These are phyloP conservation scores for Jatropha multifida DNA, from an alignment of 441 rosid species.

Conservation along the genomic window DNA sequence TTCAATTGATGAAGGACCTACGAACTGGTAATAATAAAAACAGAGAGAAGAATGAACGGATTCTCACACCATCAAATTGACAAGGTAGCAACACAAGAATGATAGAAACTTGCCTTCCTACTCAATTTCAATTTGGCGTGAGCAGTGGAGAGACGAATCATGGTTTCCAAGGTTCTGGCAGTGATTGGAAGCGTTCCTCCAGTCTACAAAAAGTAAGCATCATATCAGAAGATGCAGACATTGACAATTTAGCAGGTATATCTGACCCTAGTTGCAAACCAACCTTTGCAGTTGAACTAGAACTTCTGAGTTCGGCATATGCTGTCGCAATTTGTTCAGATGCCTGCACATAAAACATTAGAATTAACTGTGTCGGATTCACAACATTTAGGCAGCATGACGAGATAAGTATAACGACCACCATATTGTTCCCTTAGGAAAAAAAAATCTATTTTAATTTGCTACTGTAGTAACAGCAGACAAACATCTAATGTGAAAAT, in stretches of 20 bases:
- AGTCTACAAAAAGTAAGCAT: conserved; percentile 52
- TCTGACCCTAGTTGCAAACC: conserved; percentile 16
- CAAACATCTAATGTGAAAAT: not conserved
- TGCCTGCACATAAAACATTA: conserved; percentile 51
- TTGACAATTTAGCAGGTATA: conserved; percentile 1
- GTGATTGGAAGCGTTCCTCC: conserved; percentile 99
- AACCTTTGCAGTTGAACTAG: conserved; percentile 83
- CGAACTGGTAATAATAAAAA: not conserved
- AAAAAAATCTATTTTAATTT: not conserved
- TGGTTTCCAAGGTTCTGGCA: conserved; percentile 95
- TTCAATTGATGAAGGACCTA: not conserved
- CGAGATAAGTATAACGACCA: conserved; percentile 5
- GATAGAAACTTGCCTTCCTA: conserved; percentile 54
- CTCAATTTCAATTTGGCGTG: conserved; percentile 95
- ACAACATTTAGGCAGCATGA: not conserved
- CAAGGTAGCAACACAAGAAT: not conserved
- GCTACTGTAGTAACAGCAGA: not conserved
- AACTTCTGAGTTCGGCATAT: conserved; percentile 90
- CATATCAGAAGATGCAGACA: conserved; percentile 18
- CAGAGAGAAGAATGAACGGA: not conserved
- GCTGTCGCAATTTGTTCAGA: conserved; percentile 87
- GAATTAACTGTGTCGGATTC: conserved; percentile 7
- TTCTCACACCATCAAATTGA: conserved; percentile 8
- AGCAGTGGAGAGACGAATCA: conserved; percentile 94
- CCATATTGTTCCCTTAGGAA: not conserved